Evolutionary conservation across 1,139 yeast species (phyloP), one percentile per base, ranked within the genome.

Genomic region (Scheffersomyces titani): DNA sequence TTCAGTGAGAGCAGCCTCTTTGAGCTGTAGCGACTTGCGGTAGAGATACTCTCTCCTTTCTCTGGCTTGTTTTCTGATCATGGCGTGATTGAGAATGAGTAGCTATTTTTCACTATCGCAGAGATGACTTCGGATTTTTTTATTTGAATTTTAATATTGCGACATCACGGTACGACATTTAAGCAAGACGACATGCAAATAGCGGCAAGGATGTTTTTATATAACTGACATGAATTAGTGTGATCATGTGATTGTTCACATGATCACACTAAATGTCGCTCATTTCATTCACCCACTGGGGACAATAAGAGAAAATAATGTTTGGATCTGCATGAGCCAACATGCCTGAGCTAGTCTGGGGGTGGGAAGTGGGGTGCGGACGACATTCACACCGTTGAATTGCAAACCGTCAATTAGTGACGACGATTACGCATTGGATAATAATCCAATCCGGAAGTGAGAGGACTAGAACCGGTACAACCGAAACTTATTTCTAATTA

Each of bases 31-130:
- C 0, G 97, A 90, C 70, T 93, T 92, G 56, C 93, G 83, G 77
- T 91, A 94, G 50, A 93, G 80, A 67, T 92, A 94, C 68, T 94
- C 98, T 74, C 97, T 85, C 78, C 98, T 85, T 72, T 93, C 98
- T 77, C 98, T 87, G 19, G 98, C 97, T 70, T 92, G 97, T 78
- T 90, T 87, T 75, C 99, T 85, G 59, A 92, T 79, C 97, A 80
- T 78, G 46, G 46, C 7, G 21, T 47, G n/a, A 20, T 36, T 47
- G 20, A 30, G 6, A 13, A 19, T 16, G 19, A 13, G 36, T 49
- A 30, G 16, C 40, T 30, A 30, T 30, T 30, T 30, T 30, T 30
- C 40, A 9, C 13, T 30, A 30, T 30, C 16, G 40, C 40, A 30
- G 40, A 30, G 40, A 30, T 30, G 40, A 30, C 16, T 30, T 30